Evolutionary conservation across 1,284 basidiomycete genomes (phyloP), one percentile per base, ranked within the genome.

Genomic region (Ustilago bromivora): DNA sequence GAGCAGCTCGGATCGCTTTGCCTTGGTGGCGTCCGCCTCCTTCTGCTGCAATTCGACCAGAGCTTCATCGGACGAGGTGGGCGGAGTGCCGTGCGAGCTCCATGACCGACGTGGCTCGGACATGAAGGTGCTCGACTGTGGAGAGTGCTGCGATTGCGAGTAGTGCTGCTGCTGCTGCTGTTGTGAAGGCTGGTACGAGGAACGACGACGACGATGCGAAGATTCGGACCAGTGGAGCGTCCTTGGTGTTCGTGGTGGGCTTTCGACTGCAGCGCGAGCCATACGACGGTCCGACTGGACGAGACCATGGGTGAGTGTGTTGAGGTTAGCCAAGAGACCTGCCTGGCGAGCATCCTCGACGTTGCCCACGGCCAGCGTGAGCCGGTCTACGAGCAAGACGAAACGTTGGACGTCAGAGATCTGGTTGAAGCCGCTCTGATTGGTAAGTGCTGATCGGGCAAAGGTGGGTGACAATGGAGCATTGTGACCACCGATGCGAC

Each of bases 381-480:
- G 54, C 56, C 38, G 61, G 53, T 76, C 66, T 8, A 76, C 69
- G 52, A 76, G 69, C 54, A 71, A 38, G 11, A 60, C 55, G 40
- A 76, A 62, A 52, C 74, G 68, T n/a, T 71, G 69, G 11, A 71
- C 15, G 17, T 67, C 71, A 19, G 71, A 61, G 23, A 71, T 61
- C 41, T 55, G 58, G 19, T 32, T 46, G 43, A 46, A 46, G 43
- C 43, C 43, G n/a, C 49, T 51, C 51, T 11, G 38, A n/a, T 6
- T 46, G 1, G 53, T n/a, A n/a, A 38, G 17, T 6, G 52, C n/a
- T 1, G 57, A 49, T 7, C 66, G 65, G 6, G 69, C 38, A 47
- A 71, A 71, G 32, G 62, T 66, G 12, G 68, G 69, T 0, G 74
- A 76, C 13, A 76, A 54, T 2, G 74, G 69, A 36, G 66, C 69